Evolutionary conservation across 225 moss, liverwort and hornwort species (phyloP), one percentile per base, ranked within the genome.

Genomic region (Ulota crispa): DNA sequence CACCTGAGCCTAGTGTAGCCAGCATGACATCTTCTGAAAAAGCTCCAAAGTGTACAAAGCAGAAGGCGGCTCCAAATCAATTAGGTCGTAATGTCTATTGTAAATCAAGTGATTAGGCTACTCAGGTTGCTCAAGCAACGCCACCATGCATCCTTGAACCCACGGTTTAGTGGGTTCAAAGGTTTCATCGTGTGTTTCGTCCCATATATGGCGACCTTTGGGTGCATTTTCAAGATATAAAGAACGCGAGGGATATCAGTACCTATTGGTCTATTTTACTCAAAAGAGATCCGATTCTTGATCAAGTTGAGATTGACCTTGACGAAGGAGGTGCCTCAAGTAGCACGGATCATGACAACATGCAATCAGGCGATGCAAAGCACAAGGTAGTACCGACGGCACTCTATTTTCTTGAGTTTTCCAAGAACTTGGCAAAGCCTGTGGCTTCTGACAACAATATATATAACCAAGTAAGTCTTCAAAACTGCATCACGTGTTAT

Each of bases 321-420:
- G 16, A 59, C 19, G 11, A 11, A 41, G 7, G 20, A 57, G 24
- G 57, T 57, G 26, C 14, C 26, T 59, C 3, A 0, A 18, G 3
- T 24, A 0, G 9, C 19, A 57, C 1, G 16, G 26, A 1, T 15
- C 36, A 59, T 74, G 52, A 30, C 26, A 18, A 16, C 26, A 1
- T 26, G 18, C 6, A 18, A 5, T 18, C 26, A 15, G 3, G 26
- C 13, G 19, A 9, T 39, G 0, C 18, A 36, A 0, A 73, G 73
- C 11, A 59, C 0, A 0, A 3, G 3, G 0, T 3, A 18, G 0
- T 27, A 3, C 2, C 3, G 0, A 18, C 3, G 26, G 27, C 26
- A 16, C 0, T 39, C 0, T 74, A 6, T 59, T 14, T 74, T n/a
- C 26, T 3, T 26, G 3, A 24, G 19, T 59, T 18, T 27, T 10